Conservation (phyloP, 371 early-diverging fungal species). For the Mortierella polycephala region DNA sequence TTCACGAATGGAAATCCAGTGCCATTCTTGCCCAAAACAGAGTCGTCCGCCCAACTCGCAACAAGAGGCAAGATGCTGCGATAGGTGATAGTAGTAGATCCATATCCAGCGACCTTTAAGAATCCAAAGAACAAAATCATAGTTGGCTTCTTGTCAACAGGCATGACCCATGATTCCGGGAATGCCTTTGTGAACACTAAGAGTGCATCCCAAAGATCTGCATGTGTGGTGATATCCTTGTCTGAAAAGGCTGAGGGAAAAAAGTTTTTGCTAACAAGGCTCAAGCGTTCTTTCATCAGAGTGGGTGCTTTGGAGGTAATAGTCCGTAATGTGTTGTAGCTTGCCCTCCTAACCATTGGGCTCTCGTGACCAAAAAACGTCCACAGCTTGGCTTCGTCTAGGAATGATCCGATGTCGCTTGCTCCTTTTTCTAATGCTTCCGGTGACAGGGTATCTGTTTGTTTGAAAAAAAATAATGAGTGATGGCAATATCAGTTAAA, state of each 20-base stretch:
- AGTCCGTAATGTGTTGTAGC: constrained; percentile 57
- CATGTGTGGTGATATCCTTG: constrained; percentile 63
- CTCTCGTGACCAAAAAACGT: constrained; percentile 56
- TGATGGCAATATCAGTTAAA: no score
- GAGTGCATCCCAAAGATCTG: constrained; percentile 72
- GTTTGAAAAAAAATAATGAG: neutral
- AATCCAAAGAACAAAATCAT: constrained; percentile 72
- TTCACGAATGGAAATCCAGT: constrained; percentile 60
- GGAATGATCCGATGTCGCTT: constrained; percentile 57
- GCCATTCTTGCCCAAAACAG: constrained; percentile 48
- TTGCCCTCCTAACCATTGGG: constrained; percentile 63
- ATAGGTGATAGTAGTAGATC: constrained; percentile 69
- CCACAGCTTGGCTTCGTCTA: constrained; percentile 65
- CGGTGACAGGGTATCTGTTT: constrained; percentile 52
- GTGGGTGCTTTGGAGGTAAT: constrained; percentile 57
- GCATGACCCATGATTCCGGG: constrained; percentile 73
- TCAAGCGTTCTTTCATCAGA: constrained; percentile 58
- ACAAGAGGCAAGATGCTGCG: constrained; percentile 79
- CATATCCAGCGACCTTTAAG: constrained; percentile 72
- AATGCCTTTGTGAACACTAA: constrained; percentile 71
- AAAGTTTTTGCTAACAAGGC: constrained; percentile 62
- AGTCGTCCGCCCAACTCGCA: constrained; percentile 32
- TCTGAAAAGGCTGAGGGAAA: constrained; percentile 65
- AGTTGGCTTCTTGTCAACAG: constrained; percentile 71
- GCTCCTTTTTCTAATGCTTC: constrained; percentile 57